Evolutionary conservation across 768 basidiomycete species (phyloP).

Genomic region (Dentipellis fragilis): DNA sequence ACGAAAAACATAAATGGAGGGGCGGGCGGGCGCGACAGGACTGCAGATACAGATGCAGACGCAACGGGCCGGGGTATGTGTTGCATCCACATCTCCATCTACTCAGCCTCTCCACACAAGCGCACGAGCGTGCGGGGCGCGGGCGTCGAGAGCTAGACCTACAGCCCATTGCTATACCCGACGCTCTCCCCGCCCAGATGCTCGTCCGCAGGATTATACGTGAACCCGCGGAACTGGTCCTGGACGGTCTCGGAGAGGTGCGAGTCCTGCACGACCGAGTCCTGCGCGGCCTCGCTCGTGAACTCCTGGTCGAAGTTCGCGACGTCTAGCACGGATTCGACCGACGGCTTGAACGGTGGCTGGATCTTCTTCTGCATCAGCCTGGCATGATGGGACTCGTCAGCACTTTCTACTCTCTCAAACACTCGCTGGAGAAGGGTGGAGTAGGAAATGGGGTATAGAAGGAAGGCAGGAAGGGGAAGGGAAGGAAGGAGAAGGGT

Average conservation of each 20-base stretch:
- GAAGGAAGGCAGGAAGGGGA: background rate
- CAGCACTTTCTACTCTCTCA: background rate
- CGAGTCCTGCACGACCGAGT: slow-evolving; percentile 93
- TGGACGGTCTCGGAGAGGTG: slow-evolving; percentile 92
- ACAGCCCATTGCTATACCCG: slow-evolving; percentile 33
- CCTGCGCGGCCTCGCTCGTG: slow-evolving; percentile 88
- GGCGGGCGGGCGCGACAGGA: too few species aligned
- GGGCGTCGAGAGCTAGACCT: background rate
- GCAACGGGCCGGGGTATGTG: too few species aligned
- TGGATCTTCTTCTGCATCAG: slow-evolving; percentile 91
- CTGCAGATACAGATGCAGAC: too few species aligned
- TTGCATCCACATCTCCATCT: too few species aligned
- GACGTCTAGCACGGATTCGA: slow-evolving; percentile 90
- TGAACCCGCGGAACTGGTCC: slow-evolving; percentile 89
- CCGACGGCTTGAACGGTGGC: slow-evolving; percentile 95
- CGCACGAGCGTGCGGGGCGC: too few species aligned
- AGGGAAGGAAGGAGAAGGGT: background rate
- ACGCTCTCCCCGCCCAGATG: slow-evolving; percentile 72
- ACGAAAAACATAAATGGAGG: too few species aligned
- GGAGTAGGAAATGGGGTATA: background rate
- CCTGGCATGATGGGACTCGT: slow-evolving; percentile 21
- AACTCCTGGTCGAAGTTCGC: slow-evolving; percentile 98
- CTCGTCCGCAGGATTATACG: slow-evolving; percentile 79
- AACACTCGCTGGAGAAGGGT: too few species aligned
- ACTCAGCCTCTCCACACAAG: too few species aligned